A percentile compares a stretch with the other conserved stretches of the same genome.
Conservation (phyloP, 2,329 filamentous ascomycete species). For the Leptographium radiaticola region DNA sequence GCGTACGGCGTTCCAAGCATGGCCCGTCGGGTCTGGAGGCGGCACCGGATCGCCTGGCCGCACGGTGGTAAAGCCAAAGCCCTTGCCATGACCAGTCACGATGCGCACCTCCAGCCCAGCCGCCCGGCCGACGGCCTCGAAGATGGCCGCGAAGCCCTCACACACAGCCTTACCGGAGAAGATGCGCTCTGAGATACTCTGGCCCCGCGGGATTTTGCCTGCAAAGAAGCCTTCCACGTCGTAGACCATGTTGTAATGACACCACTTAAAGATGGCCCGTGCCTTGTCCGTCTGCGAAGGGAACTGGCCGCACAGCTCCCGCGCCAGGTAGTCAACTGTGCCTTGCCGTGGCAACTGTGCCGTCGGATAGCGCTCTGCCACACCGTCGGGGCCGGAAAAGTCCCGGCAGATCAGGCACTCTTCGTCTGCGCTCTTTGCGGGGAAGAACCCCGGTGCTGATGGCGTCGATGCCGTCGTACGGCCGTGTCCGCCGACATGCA, state of each 20-base stretch:
- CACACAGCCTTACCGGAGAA: conserved; percentile 74
- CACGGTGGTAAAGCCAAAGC: conserved; percentile 56
- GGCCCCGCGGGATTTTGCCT: conserved; percentile 48
- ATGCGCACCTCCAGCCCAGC: conserved; percentile 65
- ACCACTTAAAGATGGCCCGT: conserved; percentile 85
- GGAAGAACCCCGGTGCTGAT: background rate
- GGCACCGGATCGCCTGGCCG: conserved; percentile 53
- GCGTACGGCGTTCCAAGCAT: conserved; percentile 88
- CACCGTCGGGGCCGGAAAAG: conserved; percentile 67
- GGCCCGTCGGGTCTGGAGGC: conserved; percentile 45
- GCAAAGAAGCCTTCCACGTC: conserved; percentile 70
- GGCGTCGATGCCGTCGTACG: background rate
- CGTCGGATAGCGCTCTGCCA: conserved; percentile 66
- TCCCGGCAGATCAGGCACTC: conserved; percentile 76
- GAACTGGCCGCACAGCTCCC: conserved; percentile 67
- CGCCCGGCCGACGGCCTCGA: conserved; percentile 61
- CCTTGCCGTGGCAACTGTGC: conserved; percentile 52
- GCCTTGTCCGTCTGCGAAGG: conserved; percentile 80
- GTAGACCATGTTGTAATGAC: conserved; percentile 86
- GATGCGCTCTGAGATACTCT: conserved; percentile 59
- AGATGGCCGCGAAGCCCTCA: conserved; percentile 78
- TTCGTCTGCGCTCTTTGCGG: conserved; percentile 9
- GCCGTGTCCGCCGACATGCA: background rate
- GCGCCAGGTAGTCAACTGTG: conserved; percentile 62
- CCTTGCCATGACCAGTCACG: conserved; percentile 73